Conservation (phyloP, 768 basidiomycete genomes). For the Mycena vulgaris region DNA sequence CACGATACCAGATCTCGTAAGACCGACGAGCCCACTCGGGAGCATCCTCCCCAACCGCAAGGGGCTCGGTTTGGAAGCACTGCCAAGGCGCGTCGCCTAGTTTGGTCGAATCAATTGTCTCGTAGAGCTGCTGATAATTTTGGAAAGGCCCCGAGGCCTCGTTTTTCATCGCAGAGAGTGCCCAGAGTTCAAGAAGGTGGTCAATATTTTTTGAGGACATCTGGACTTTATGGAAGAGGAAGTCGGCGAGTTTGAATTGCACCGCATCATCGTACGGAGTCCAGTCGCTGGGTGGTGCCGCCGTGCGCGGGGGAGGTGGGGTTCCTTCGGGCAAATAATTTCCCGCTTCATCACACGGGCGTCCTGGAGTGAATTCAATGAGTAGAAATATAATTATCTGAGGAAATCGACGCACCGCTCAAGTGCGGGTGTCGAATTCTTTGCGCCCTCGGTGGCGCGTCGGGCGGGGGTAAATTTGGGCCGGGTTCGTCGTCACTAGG, state of each 20-base stretch:
- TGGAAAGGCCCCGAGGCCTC: conserved; percentile 40
- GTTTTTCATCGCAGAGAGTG: conserved; percentile 30
- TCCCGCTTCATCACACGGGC: conserved; percentile 1
- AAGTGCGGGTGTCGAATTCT: too few relatives aligned
- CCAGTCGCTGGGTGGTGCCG: conserved; percentile 3
- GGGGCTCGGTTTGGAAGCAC: conserved; percentile 39
- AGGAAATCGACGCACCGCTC: too few relatives aligned
- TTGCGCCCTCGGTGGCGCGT: too few relatives aligned
- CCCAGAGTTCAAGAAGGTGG: conserved; percentile 45
- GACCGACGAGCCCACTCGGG: conserved; percentile 50
- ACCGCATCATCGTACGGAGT: conserved; percentile 18
- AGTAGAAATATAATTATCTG: too few relatives aligned
- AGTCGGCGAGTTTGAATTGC: conserved; percentile 35
- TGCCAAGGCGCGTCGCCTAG: conserved; percentile 48
- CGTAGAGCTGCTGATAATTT: conserved; percentile 42
- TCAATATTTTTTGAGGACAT: conserved; percentile 45
- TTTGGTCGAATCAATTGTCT: conserved; percentile 44
- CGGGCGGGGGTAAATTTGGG: too few relatives aligned
- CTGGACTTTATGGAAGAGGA: conserved; percentile 36
- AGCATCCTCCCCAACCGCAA: conserved; percentile 32
- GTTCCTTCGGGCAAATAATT: not conserved
- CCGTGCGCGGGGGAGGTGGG: not conserved
- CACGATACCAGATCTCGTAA: conserved; percentile 52
- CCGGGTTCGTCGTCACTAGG: too few relatives aligned
- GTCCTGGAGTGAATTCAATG: not conserved